phyloP scores from a whole-genome alignment of 2,329 filamentous ascomycete species.

The Aspergillus viridinutans region DNA sequence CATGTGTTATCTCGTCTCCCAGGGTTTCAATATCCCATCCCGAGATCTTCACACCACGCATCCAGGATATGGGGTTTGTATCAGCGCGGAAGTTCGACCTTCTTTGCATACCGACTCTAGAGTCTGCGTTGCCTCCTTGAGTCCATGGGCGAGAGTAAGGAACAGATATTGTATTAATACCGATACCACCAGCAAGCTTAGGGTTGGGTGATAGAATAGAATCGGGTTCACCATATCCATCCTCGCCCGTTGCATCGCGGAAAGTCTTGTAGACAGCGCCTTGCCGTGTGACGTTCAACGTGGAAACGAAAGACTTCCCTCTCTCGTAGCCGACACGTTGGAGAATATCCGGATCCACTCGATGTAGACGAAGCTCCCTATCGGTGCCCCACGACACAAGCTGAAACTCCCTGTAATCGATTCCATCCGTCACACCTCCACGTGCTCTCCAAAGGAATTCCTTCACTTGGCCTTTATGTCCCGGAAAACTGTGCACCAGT shows the following conservation, averaged over 20 bases:
- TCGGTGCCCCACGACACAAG: slow-evolving; percentile 91
- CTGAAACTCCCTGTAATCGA: slow-evolving; percentile 85
- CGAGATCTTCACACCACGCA: slow-evolving; percentile 60
- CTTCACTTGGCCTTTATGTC: slow-evolving; percentile 66
- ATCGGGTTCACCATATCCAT: slow-evolving; percentile 52
- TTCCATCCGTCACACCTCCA: slow-evolving; percentile 62
- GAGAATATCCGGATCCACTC: slow-evolving; percentile 61
- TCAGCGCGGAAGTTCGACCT: slow-evolving; percentile 46
- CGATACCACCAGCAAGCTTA: slow-evolving; percentile 27
- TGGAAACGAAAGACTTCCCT: slow-evolving; percentile 60
- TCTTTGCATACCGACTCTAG: slow-evolving; percentile 46
- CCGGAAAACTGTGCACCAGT: slow-evolving; percentile 50
- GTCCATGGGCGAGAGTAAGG: slow-evolving; percentile 49
- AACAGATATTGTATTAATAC: slow-evolving; percentile 49
- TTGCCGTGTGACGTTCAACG: slow-evolving; percentile 70
- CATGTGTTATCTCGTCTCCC: slow-evolving; percentile 58
- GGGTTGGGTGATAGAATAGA: slow-evolving; percentile 19
- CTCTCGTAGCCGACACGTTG: slow-evolving; percentile 68
- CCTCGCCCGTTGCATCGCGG: slow-evolving; percentile 62
- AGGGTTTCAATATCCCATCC: slow-evolving; percentile 52
- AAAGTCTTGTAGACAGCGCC: slow-evolving; percentile 84
- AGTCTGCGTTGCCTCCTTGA: slow-evolving; percentile 46
- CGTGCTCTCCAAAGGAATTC: slow-evolving; percentile 87
- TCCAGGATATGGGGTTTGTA: slow-evolving; percentile 60
- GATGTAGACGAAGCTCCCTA: slow-evolving; percentile 73